Conservation (phyloP, 148 eudicot species). For the Nyssa sinensis region DNA sequence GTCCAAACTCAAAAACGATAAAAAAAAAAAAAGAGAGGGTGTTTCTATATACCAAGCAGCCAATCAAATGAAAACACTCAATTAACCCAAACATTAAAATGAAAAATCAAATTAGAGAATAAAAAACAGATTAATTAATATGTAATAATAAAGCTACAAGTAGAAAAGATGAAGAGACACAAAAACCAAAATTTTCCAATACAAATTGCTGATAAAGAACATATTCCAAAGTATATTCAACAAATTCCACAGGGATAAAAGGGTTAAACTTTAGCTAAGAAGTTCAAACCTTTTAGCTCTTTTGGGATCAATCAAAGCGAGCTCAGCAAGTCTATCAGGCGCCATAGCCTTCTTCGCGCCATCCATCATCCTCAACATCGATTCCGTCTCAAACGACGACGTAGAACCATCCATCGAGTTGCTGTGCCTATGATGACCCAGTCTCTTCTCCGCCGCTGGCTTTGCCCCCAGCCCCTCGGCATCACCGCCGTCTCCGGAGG, state of each 20-base stretch:
- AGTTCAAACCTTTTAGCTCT: conserved; percentile 70
- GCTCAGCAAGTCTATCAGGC: conserved; percentile 75
- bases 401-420: conserved; percentile 71
- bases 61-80: too few species aligned
- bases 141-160: too few species aligned
- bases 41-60: not conserved
- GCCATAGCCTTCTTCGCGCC: conserved; percentile 70
- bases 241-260: not conserved
- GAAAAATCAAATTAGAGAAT: too few species aligned
- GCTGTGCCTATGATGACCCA: conserved; percentile 38
- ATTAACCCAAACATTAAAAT: too few species aligned
- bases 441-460: conserved; percentile 26
- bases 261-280: not conserved
- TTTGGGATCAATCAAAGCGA: conserved; percentile 84
- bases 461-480: conserved; percentile 5
- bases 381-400: conserved; percentile 56
- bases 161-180: too few species aligned
- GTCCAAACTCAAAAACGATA: not conserved
- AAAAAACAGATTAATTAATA: too few species aligned
- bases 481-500: conserved; percentile 13
- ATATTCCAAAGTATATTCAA: too few species aligned
- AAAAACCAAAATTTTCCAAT: too few species aligned
- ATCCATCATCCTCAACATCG: conserved; percentile 32
- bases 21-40: not conserved
- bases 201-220: too few species aligned